Evolutionary conservation across 2,329 filamentous ascomycete genomes (phyloP).

Genomic region (Thyridium curvatum): DNA sequence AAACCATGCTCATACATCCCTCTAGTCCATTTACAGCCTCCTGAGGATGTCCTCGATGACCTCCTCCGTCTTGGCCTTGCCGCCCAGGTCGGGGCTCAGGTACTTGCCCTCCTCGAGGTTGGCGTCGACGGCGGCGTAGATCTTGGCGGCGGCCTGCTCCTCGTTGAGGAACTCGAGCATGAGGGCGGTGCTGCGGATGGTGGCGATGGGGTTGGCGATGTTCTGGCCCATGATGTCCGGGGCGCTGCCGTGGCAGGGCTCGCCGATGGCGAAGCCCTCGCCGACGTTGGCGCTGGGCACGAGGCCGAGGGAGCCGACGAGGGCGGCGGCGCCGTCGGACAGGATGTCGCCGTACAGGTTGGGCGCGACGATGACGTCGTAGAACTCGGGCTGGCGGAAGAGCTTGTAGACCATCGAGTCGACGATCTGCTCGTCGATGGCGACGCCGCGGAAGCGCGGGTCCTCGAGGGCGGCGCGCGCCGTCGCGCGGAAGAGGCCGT

Average conservation of each 20-base stretch:
- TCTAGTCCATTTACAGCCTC: slow-evolving; percentile 53
- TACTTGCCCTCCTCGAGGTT: slow-evolving; percentile 79
- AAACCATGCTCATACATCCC: too few species aligned
- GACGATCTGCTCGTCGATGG: slow-evolving; percentile 94
- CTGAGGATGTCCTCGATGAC: slow-evolving; percentile 82
- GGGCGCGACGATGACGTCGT: slow-evolving; percentile 96
- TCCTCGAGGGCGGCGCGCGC: slow-evolving; percentile 66
- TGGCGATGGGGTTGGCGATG: slow-evolving; percentile 95
- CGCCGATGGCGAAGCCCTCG: slow-evolving; percentile 89
- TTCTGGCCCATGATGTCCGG: slow-evolving; percentile 91
- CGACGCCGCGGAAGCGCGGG: slow-evolving; percentile 53
- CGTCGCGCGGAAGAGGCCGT: slow-evolving; percentile 86
- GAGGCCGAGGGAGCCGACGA: slow-evolving; percentile 86
- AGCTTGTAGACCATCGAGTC: slow-evolving; percentile 99
- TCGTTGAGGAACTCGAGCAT: slow-evolving; percentile 96
- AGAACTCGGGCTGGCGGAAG: slow-evolving; percentile 88
- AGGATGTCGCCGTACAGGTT: slow-evolving; percentile 98
- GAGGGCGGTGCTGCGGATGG: slow-evolving; percentile 79
- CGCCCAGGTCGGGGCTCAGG: slow-evolving; percentile 85
- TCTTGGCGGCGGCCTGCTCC: slow-evolving; percentile 77
- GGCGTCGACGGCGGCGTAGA: slow-evolving; percentile 87
- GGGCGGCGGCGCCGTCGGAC: slow-evolving; percentile 88
- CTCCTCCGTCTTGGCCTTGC: slow-evolving; percentile 76
- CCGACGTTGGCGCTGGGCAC: slow-evolving; percentile 95
- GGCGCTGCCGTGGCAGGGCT: slow-evolving; percentile 94